Base-by-base conservation (phyloP, 768 basidiomycete genomes). In the Dendrothele bispora region DNA sequence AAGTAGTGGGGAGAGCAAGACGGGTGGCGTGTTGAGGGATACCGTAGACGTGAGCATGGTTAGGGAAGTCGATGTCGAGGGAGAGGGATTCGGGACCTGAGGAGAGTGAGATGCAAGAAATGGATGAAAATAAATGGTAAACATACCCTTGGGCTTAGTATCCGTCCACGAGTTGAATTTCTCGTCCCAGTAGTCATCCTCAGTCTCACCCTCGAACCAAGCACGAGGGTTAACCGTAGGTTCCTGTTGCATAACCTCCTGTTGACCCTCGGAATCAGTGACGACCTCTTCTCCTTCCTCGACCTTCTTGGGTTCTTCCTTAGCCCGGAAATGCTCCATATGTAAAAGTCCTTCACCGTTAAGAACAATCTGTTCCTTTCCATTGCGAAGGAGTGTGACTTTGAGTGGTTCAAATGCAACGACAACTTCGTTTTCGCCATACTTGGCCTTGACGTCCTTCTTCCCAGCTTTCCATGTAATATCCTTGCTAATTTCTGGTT, bases 21-120 rank as follows among this genome's bases (percentile, higher is more conserved):
- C 83, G 81, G 3, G 95, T 91, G 12, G 97, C 95, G 55, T 94
- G 97, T 66, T 99, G 91, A 11, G 97, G 95, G 35, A 99, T 95
- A 48, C 97, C 97, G 56, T 93, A 99, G 48, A 98, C 85, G 39
- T 91, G 87, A 25, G 83, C 84, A 49, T 94, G 92, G 49, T 83
- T 86, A 0, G 95, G 95, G 78, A 98, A 98, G 42, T 81, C 81
- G 57, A 99, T 87, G 56, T 99, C 97, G 50, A 99, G 63, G 1
- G 88, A 91, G 48, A 98, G 78, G 0, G 90, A 93, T 66, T 99
- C 94, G 25, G 97, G 97, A 11, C 97, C 95, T 98, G 52, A n/a
- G 17, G 36, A 25, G 30, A 46, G 17, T 30, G 5, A 25, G n/a
- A n/a, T n/a, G n/a, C 32, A 39, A 17, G 3, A 38, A 24, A 15